Evolutionary conservation across 2,329 filamentous ascomycete genomes (phyloP), one percentile per base, ranked within the genome.

Genomic region (Bipolaris oryzae): DNA sequence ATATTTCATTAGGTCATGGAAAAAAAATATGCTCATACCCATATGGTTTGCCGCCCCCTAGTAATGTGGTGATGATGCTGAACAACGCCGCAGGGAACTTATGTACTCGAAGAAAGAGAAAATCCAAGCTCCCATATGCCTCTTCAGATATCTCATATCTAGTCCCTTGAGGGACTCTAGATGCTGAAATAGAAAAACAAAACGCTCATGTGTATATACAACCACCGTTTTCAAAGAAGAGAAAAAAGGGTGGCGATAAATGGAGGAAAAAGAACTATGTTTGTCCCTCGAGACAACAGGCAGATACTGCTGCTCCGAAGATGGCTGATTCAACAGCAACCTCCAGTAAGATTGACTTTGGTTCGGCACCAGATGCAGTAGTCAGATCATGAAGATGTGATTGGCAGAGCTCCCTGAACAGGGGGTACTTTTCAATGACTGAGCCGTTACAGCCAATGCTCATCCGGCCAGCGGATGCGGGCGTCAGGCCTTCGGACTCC

Each of bases 351-450:
- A 92, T 84, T 3, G 78, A 74, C 16, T 77, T 77, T 60, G 66
- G 64, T 25, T 67, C 70, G 44, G 64, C 80, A 58, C 72, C 78
- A 47, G 71, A 79, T 66, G 68, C 71, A 55, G 62, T 75, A 46
- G 66, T 81, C 7, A 93, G 77, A 37, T 80, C 77, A 66, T 91
- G 80, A 44, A 93, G 76, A 64, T 87, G 86, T 5, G 71, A 71
- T 72, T 93, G 89, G 67, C 87, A 88, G 39, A 78, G 81, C 31
- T 74, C 76, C 20, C 84, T 79, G 73, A 92, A 94, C 7, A 80
- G 79, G 0, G 90, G 89, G 69, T 93, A 94, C 66, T 88, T 87
- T 75, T 93, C 89, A 49, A 93, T 87, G 47, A 94, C 89, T 25
- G 87, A 89, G 42, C 90, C 90, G 69, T 91, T 92, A 76, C 89